Percentiles rank a stretch among this genome's conserved stretches.
Conservation (phyloP, 139 green algal genomes). For the Closterium sp. region DNA sequence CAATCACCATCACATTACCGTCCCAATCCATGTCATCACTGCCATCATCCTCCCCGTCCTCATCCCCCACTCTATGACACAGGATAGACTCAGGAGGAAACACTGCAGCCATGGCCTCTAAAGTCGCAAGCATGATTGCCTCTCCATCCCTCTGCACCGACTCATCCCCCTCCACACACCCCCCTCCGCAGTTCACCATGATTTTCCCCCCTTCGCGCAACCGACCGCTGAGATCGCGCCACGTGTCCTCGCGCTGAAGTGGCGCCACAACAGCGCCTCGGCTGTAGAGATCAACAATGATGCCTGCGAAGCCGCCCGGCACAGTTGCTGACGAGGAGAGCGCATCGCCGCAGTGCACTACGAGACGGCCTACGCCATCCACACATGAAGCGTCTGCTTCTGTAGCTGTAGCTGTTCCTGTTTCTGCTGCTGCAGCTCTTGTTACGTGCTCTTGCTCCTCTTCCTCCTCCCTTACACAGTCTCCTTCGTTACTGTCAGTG, state of each 20-base stretch:
- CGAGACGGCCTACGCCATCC: background rate
- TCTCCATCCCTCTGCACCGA: background rate
- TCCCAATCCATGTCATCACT: background rate
- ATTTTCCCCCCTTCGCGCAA: conserved; percentile 20
- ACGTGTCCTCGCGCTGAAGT: conserved; percentile 25
- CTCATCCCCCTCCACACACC: conserved; percentile 8
- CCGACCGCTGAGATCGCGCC: background rate
- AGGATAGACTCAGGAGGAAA: background rate
- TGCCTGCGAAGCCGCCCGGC: conserved; percentile 26
- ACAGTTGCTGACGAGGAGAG: conserved; percentile 1
- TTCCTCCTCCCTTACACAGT: background rate
- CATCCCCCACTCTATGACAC: background rate
- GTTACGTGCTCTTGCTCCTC: background rate
- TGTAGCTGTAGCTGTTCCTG: background rate
- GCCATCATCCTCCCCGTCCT: background rate
- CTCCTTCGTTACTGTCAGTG: background rate
- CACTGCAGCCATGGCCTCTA: background rate
- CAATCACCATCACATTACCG: background rate
- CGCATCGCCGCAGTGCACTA: conserved; percentile 23
- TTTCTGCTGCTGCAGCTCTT: background rate
- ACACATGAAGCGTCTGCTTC: background rate
- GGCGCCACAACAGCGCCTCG: conserved; percentile 20
- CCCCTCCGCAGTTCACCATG: conserved; percentile 32
- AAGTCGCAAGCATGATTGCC: background rate
- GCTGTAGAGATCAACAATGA: conserved; percentile 37